Percentiles rank a stretch among this genome's conserved stretches.
Evolutionary conservation across 768 basidiomycete species (phyloP).

Genomic region (Termitomyces sp.): DNA sequence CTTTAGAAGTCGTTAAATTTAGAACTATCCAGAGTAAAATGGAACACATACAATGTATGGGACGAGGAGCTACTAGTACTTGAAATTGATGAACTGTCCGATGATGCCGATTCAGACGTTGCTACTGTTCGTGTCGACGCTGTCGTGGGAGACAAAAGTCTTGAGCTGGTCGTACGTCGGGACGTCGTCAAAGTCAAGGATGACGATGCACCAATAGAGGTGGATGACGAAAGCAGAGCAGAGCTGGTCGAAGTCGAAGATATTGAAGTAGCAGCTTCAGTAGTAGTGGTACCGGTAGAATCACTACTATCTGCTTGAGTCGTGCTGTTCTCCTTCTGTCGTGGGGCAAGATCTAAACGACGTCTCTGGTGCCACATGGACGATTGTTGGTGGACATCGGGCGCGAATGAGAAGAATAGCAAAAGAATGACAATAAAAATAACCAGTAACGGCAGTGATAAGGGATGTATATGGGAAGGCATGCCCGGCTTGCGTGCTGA

Average conservation of each 20-base stretch:
- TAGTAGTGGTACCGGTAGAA: background rate
- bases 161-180: background rate
- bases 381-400: conserved; percentile 2
- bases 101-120: background rate
- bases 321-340: background rate
- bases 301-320: background rate
- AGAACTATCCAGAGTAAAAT: background rate
- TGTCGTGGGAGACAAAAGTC: background rate
- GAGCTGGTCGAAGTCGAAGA: background rate
- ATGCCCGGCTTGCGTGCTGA: background rate
- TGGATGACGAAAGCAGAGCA: background rate
- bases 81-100: background rate
- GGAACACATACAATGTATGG: background rate
- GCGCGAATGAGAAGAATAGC: background rate
- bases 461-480: background rate
- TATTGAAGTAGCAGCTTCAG: background rate
- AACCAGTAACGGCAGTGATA: background rate
- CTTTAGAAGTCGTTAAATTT: background rate
- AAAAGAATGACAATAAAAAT: background rate
- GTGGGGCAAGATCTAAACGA: conserved; percentile 6
- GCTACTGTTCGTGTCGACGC: background rate
- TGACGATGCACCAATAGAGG: background rate
- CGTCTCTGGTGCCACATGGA: conserved; percentile 5
- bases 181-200: background rate
- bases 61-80: background rate